A percentile compares a stretch with the other conserved stretches of the same genome.
These are phyloP conservation scores for Sporothrix pseudoabietina DNA, from an alignment of 2,329 filamentous ascomycete species.

Conservation along the genomic window DNA sequence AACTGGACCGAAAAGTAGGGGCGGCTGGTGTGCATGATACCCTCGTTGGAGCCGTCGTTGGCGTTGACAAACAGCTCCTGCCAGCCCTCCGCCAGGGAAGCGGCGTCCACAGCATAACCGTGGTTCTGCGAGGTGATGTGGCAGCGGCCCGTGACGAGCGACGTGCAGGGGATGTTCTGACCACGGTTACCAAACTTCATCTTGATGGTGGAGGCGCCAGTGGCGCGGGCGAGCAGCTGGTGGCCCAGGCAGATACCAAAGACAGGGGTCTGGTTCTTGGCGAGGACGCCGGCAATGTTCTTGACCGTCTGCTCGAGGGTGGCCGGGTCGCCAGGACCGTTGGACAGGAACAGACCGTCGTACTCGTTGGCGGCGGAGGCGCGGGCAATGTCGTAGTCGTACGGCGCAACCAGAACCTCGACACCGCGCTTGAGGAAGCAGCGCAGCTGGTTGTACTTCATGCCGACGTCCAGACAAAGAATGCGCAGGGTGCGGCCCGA, in stretches of 20 bases:
- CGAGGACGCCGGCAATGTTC: slow-evolving; percentile 74
- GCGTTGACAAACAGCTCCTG: slow-evolving; percentile 95
- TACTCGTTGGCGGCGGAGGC: slow-evolving; percentile 79
- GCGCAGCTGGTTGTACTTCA: slow-evolving; percentile 97
- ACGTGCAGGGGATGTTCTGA: slow-evolving; percentile 98
- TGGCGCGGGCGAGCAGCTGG: slow-evolving; percentile 85
- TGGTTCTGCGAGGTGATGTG: slow-evolving; percentile 99
- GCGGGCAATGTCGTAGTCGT: slow-evolving; percentile 87
- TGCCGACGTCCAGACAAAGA: slow-evolving; percentile 90
- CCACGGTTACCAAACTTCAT: slow-evolving; percentile 99
- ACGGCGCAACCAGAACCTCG: slow-evolving; percentile 91
- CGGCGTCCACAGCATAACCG: slow-evolving; percentile 87
- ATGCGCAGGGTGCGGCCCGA: slow-evolving; percentile 86
- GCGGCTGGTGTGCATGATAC: slow-evolving; percentile 81
- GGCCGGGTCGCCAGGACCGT: slow-evolving; percentile 93
- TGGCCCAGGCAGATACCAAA: slow-evolving; percentile 97
- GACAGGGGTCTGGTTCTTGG: slow-evolving; percentile 79
- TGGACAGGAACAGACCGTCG: slow-evolving; percentile 96
- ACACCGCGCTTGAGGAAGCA: slow-evolving; percentile 90
- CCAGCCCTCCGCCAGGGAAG: slow-evolving; percentile 76
- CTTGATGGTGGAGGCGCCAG: slow-evolving; percentile 83
- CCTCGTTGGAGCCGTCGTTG: slow-evolving; percentile 97
- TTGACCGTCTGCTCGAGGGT: slow-evolving; percentile 78
- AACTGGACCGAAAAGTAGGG: slow-evolving; percentile 99
- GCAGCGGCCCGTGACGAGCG: slow-evolving; percentile 90